Base-by-base conservation (phyloP, 768 basidiomycete genomes). In the Suillus fuscotomentosus region DNA sequence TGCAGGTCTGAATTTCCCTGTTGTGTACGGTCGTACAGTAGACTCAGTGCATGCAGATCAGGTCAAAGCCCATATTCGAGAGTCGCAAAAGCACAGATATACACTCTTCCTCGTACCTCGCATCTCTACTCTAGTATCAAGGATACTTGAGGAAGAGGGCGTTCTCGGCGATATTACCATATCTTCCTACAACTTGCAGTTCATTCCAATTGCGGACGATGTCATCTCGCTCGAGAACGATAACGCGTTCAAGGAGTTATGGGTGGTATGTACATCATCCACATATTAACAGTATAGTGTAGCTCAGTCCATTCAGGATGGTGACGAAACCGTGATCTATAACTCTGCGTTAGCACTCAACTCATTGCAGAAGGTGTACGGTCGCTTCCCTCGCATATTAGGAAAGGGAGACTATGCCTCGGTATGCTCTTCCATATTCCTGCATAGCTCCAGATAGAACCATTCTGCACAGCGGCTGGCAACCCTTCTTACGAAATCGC, bases 91-190 rank as follows among this genome's bases (percentile, higher is more conserved):
- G 72, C 87, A 97, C 71, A 86, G 86, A 34, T 98, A 93, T 75
- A 96, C 91, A 27, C 75, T 99, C 41, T 79, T 99, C 34, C 85
- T 97, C 53, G 92, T 95, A 0, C 97, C 97, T 10, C 84, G 96
- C 47, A 81, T 86, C 43, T 99, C 97, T 3, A 91, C 90, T 6
- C 83, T 99, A 9, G 93, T 96, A 60, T 86, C 88, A 41, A 86
- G 89, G 63, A 88, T 95, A 67, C 79, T 99, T 51, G 95, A 98
- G 71, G 96, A 99, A 73, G 92, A 97, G 71, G 97, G 97, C n/a
- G 96, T 99, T 1, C 83, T 96, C 17, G 97, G 97, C n/a, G 96
- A 98, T 70, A 82, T 99, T 53, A 88, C 86, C 9, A 86, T 99
- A 38, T 86, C 88, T 22, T 86, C 93, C 36, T 97, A 94, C 76